A percentile compares a stretch with the other conserved stretches of the same genome.
Conservation (phyloP, 176 grass and related monocot genomes). For the Oryza coarctata region DNA sequence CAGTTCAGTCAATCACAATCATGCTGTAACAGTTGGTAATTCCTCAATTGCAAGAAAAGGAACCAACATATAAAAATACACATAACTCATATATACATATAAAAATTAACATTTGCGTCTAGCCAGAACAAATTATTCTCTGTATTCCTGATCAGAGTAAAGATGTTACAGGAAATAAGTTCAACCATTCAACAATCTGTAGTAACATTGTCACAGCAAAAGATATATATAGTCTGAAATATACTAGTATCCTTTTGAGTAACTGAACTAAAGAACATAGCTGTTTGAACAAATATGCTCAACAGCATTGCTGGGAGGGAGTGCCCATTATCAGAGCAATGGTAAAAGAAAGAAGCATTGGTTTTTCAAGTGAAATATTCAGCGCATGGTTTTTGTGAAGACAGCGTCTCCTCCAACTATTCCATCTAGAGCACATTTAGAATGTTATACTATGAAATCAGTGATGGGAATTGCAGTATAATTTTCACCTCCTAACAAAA, state of each 20-base stretch:
- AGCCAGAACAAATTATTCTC: constrained; percentile 80
- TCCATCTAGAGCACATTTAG: too few relatives aligned
- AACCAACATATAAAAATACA: too few relatives aligned
- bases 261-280: neutral
- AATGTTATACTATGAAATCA: neutral
- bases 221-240: too few relatives aligned
- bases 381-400: neutral
- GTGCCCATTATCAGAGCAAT: neutral
- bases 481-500: neutral
- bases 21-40: too few relatives aligned
- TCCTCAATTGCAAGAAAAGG: too few relatives aligned
- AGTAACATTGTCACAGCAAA: neutral
- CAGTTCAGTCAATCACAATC: too few relatives aligned
- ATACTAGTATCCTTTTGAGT: too few relatives aligned
- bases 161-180: constrained; percentile 27
- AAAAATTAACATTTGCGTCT: too few relatives aligned
- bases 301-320: neutral
- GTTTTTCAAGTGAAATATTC: constrained; percentile 23
- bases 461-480: neutral
- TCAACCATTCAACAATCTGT: neutral
- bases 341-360: neutral
- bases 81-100: too few relatives aligned
- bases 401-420: neutral
- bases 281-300: neutral
- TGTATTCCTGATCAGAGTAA: constrained; percentile 71